These are phyloP conservation scores for Botrytis sinoallii DNA, from an alignment of 2,329 filamentous ascomycete genomes.

Conservation along the genomic window DNA sequence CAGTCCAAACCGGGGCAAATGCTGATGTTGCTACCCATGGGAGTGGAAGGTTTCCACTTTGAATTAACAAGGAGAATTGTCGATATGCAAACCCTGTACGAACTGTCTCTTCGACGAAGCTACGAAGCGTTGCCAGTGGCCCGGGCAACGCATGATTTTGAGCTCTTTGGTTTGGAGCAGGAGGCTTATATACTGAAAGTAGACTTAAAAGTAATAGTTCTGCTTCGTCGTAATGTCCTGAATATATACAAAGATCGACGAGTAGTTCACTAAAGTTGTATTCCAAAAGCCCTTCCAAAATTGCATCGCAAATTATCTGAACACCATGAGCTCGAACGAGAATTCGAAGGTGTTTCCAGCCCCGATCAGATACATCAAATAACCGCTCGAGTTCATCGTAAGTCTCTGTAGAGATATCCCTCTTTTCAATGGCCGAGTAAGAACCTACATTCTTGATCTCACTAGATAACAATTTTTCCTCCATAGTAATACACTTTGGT, in stretches of 20 bases:
- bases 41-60: slow-evolving; percentile 39
- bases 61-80: slow-evolving; percentile 41
- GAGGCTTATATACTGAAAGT: slow-evolving; percentile 40
- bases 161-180: slow-evolving; percentile 37
- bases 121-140: slow-evolving; percentile 39
- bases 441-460: slow-evolving; percentile 42
- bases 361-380: slow-evolving; percentile 41
- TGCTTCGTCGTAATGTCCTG: slow-evolving; percentile 42
- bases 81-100: slow-evolving; percentile 40
- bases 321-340: slow-evolving; percentile 49
- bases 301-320: slow-evolving; percentile 43
- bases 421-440: slow-evolving; percentile 34
- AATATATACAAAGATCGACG: slow-evolving; percentile 43
- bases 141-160: slow-evolving; percentile 31
- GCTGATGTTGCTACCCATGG: slow-evolving; percentile 46
- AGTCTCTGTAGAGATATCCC: slow-evolving; percentile 44
- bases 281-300: slow-evolving; percentile 44
- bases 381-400: slow-evolving; percentile 48
- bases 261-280: slow-evolving; percentile 43
- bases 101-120: slow-evolving; percentile 38
- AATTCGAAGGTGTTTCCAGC: slow-evolving; percentile 47
- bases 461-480: slow-evolving; percentile 44
- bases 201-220: slow-evolving; percentile 42
- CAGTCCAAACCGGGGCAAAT: slow-evolving; percentile 44
- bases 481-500: slow-evolving; percentile 46